Base-by-base conservation (phyloP, 2,329 filamentous ascomycete species). In the Hypoxylon sp. region DNA sequence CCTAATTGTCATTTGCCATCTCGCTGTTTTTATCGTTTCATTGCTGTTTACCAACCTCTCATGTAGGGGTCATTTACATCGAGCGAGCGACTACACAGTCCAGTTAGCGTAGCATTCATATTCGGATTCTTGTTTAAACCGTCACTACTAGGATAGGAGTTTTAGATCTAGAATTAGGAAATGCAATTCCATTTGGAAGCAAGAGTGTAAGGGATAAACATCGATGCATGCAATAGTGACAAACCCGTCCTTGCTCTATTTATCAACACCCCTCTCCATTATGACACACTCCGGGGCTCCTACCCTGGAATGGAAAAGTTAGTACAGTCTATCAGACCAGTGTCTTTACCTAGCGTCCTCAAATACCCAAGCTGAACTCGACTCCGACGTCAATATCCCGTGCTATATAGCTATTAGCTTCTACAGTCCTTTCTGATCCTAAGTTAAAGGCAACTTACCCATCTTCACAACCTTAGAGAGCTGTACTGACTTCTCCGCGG, bases 381-480 rank as follows among this genome's bases (percentile, higher is more conserved):
- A 98, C 95, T 77, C 94, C 95, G 73, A 98, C 95, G 79, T 98
- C 96, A 78, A 98, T 98, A 76, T 98, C 94, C 77, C 95, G 92
- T 77, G 96, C 93, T 92, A 75, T 57, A 65, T 47, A 48, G 29
- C 50, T 54, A 70, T 77, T 76, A 77, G 76, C 27, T 27, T 27
- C 24, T 5, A 5, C 5, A 3, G 24, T 27, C 24, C 24, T 27
- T 27, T 27, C 24, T 27, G n/a, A 37, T 44, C 11, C 13, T 27
- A 29, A 21, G 32, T 15, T 19, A 39, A 17, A 10, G 6, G 32
- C 54, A 52, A 88, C 91, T 86, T 85, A 93, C 91, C 93, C 91
- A 97, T 92, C 91, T 98, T 98, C 78, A 99, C 96, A 75, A 99
- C 93, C 89, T 98, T 98, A 77, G 94, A 98, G 83, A 99, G 95